Evolutionary conservation across 2,329 filamentous ascomycete species (phyloP).

Genomic region (Colletotrichum magnum): DNA sequence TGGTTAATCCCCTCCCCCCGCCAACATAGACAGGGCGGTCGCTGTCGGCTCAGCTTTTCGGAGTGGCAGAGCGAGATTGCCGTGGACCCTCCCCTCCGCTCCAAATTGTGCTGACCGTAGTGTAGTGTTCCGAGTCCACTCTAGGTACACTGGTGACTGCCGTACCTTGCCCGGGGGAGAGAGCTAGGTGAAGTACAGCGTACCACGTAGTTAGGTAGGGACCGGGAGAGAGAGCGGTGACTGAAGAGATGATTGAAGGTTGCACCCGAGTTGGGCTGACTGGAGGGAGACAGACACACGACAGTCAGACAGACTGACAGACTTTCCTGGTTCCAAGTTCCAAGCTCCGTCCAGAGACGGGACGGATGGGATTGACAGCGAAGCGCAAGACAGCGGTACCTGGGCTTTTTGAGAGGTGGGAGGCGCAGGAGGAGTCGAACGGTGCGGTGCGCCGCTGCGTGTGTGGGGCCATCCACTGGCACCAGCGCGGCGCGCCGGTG

Average conservation of each 20-base stretch:
- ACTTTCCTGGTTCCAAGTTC: neutral
- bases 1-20: slow-evolving; percentile 1
- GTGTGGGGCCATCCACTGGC: slow-evolving; percentile 4
- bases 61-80: slow-evolving; percentile 36
- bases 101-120: neutral
- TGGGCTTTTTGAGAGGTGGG: slow-evolving; percentile 1
- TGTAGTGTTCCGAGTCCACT: neutral
- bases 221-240: too few species aligned
- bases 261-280: too few species aligned
- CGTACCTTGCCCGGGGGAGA: neutral
- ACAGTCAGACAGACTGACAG: neutral
- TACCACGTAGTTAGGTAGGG: neutral
- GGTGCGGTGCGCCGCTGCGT: slow-evolving; percentile 13
- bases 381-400: slow-evolving; percentile 5
- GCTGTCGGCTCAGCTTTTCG: slow-evolving; percentile 26
- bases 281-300: neutral
- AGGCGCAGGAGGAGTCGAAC: slow-evolving; percentile 15
- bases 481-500: neutral
- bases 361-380: slow-evolving; percentile 7
- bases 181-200: neutral
- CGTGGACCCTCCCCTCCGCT: slow-evolving; percentile 18
- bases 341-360: neutral
- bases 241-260: too few species aligned
- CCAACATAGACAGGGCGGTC: slow-evolving; percentile 27
- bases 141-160: neutral